These are phyloP conservation scores for Diacronema lutheri DNA, from an alignment of 78 protist genomes.

Conservation along the genomic window DNA sequence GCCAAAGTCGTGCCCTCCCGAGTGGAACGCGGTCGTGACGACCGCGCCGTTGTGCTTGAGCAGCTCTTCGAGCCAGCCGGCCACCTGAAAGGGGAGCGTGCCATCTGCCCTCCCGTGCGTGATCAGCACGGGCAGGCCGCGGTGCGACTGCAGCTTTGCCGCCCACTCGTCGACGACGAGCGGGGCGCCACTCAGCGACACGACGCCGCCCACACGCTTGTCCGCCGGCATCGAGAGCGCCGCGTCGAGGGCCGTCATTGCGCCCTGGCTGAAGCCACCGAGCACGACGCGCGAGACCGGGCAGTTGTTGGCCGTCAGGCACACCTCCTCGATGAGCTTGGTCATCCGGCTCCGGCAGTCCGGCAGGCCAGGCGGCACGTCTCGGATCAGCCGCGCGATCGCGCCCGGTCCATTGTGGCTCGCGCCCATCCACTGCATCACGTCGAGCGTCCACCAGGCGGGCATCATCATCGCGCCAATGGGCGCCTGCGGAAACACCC, in stretches of 20 bases:
- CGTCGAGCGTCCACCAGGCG: constrained; percentile 35
- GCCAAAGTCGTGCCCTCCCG: constrained; percentile 37
- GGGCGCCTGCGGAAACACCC: constrained; percentile 34
- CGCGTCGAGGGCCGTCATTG: constrained; percentile 23
- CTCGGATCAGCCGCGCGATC: constrained; percentile 1
- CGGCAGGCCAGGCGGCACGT: background rate
- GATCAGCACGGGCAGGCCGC: background rate
- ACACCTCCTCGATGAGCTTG: background rate
- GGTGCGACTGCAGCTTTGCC: background rate
- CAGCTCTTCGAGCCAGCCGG: constrained; percentile 1
- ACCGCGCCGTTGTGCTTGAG: background rate
- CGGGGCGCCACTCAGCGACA: constrained; percentile 21
- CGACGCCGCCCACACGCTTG: background rate
- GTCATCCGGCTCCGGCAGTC: background rate
- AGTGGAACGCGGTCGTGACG: background rate
- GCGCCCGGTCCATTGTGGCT: background rate
- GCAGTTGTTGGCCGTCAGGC: background rate
- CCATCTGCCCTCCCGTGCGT: background rate
- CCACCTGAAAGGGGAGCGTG: background rate
- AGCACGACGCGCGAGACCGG: background rate
- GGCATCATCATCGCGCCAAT: background rate
- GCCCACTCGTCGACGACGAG: constrained; percentile 40
- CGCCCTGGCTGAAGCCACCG: constrained; percentile 38
- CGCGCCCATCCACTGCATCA: background rate
- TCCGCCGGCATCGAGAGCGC: background rate